Conservation (phyloP, 768 basidiomycete species). For the Hydnomerulius pinastri region DNA sequence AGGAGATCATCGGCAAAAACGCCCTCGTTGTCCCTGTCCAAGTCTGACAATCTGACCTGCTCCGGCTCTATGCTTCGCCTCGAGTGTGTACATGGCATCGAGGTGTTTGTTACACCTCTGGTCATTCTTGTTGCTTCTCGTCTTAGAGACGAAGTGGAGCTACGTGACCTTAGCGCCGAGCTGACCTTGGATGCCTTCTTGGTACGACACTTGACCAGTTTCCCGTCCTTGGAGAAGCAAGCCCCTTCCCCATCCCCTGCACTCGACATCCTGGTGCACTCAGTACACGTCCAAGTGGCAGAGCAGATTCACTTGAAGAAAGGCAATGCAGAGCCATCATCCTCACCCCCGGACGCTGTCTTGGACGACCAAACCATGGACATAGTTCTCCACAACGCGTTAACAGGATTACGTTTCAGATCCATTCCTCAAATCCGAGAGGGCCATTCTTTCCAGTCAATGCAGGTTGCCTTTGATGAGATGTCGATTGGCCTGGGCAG, state of each 20-base stretch:
- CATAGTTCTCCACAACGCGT: slow-evolving; percentile 15
- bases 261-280: slow-evolving; percentile 46
- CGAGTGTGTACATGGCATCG: slow-evolving; percentile 37
- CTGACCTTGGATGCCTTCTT: slow-evolving; percentile 45
- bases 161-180: slow-evolving; percentile 38
- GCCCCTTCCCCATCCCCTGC: slow-evolving; percentile 20
- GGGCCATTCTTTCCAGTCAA: background rate
- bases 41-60: background rate
- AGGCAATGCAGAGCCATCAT: background rate
- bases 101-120: slow-evolving; percentile 58
- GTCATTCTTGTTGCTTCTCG: slow-evolving; percentile 42
- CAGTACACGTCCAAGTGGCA: slow-evolving; percentile 41
- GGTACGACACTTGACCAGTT: slow-evolving; percentile 36
- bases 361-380: slow-evolving; percentile 15
- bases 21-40: slow-evolving; percentile 6
- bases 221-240: slow-evolving; percentile 26
- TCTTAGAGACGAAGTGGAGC: slow-evolving; percentile 50
- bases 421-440: slow-evolving; percentile 1
- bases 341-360: background rate
- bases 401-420: slow-evolving; percentile 20
- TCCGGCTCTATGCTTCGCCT: slow-evolving; percentile 37
- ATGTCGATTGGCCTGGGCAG: slow-evolving; percentile 15
- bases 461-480: slow-evolving; percentile 16
- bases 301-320: slow-evolving; percentile 42
- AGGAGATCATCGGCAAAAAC: background rate